Percentiles rank a stretch among this genome's conserved stretches.
Evolutionary conservation across 371 early-diverging fungal species (phyloP).

Genomic region (Fennellomyces sp.): DNA sequence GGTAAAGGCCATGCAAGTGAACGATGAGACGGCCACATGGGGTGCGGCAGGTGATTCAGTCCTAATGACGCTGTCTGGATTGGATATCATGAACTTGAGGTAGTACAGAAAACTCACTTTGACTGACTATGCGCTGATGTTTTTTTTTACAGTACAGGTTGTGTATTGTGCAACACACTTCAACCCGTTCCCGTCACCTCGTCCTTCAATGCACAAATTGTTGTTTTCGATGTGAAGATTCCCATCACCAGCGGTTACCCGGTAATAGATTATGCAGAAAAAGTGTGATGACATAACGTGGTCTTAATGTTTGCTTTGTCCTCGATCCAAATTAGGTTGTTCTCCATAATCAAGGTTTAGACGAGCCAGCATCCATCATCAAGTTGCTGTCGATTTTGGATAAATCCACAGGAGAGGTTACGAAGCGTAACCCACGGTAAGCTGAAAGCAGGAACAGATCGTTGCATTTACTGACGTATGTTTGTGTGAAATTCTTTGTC

Average conservation of each 20-base stretch:
- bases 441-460: not conserved
- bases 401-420: conserved; percentile 82
- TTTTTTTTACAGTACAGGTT: conserved; percentile 59
- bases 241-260: conserved; percentile 94
- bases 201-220: conserved; percentile 82
- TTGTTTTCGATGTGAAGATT: conserved; percentile 88
- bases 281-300: too few species aligned
- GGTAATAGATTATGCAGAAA: conserved; percentile 33
- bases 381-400: conserved; percentile 76
- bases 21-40: conserved; percentile 76
- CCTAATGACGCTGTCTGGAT: conserved; percentile 70
- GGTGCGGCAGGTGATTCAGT: conserved; percentile 95
- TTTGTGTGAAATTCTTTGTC: too few species aligned
- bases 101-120: too few species aligned
- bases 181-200: conserved; percentile 74
- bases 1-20: conserved; percentile 82
- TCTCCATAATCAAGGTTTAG: conserved; percentile 80
- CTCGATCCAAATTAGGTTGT: conserved; percentile 48
- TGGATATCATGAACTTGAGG: conserved; percentile 83
- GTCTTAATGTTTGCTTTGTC: not conserved
- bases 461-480: too few species aligned
- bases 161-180: conserved; percentile 73
- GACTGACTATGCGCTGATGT: not conserved
- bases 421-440: conserved; percentile 82
- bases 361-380: conserved; percentile 77